phyloP scores from a whole-genome alignment of 2,329 filamentous ascomycete species.

The Penicillium sp. region DNA sequence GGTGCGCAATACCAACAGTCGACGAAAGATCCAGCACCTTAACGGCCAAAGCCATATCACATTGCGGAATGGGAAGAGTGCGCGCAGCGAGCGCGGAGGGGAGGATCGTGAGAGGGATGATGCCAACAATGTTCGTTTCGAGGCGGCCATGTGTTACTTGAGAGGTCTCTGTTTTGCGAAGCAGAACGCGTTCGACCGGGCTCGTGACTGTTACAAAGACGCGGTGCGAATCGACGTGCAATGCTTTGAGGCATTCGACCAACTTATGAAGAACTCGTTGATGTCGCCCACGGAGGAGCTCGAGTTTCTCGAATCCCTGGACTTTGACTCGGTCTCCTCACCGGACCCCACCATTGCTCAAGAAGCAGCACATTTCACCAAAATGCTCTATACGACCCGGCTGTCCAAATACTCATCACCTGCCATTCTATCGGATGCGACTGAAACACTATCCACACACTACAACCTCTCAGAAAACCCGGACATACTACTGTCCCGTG shows the following conservation, averaged over 20 bases:
- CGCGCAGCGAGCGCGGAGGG: conserved; percentile 52
- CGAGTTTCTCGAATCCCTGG: conserved; percentile 79
- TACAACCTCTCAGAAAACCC: conserved; percentile 85
- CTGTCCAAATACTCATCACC: conserved; percentile 94
- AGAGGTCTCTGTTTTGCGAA: conserved; percentile 93
- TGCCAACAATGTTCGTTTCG: conserved; percentile 73
- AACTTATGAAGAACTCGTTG: conserved; percentile 93
- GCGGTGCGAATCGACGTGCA: conserved; percentile 95
- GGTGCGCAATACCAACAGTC: conserved; percentile 64
- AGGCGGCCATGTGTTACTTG: conserved; percentile 96
- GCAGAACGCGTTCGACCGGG: conserved; percentile 93
- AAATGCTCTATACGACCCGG: conserved; percentile 92
- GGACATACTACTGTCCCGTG: conserved; percentile 84
- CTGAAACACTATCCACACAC: conserved; percentile 88
- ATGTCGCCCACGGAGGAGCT: conserved; percentile 88
- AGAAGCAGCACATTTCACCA: conserved; percentile 89
- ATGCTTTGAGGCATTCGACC: conserved; percentile 97
- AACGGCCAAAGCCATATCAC: conserved; percentile 55
- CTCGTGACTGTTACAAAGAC: conserved; percentile 98
- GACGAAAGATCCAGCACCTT: conserved; percentile 70
- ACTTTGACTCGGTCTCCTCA: conserved; percentile 80
- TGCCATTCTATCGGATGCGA: conserved; percentile 75
- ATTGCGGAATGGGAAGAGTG: conserved; percentile 46
- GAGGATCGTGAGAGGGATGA: conserved; percentile 68
- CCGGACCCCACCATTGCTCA: conserved; percentile 67